Percentiles rank a stretch among this genome's conserved stretches.
Conservation (phyloP, 257 asterid genomes). For the Solanum etuberosum region DNA sequence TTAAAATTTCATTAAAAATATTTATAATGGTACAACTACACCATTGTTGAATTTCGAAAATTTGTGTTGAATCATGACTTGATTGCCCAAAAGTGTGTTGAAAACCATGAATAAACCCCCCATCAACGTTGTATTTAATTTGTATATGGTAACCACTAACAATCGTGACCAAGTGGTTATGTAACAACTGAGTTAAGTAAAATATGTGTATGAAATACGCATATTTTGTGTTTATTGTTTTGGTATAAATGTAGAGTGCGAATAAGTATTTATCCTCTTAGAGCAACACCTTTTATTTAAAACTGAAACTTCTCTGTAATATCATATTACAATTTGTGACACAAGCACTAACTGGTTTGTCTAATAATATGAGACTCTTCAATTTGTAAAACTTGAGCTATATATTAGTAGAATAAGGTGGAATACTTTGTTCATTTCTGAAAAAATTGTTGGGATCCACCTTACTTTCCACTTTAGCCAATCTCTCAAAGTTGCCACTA, state of each 20-base stretch:
- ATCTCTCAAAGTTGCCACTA: background rate
- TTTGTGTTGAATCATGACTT: too few species aligned
- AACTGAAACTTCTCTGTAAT: background rate
- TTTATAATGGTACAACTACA: too few species aligned
- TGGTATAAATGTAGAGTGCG: background rate
- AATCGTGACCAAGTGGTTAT: too few species aligned
- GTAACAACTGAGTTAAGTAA: too few species aligned
- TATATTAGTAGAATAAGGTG: background rate
- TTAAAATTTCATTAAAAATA: too few species aligned
- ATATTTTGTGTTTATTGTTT: background rate
- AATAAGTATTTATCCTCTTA: background rate
- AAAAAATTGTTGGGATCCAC: background rate
- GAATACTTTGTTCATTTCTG: background rate
- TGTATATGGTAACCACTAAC: too few species aligned
- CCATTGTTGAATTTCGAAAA: too few species aligned
- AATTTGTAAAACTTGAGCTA: background rate
- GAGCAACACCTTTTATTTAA: background rate
- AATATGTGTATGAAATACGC: background rate
- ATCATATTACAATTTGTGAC: background rate
- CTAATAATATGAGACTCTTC: background rate
- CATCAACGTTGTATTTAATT: too few species aligned
- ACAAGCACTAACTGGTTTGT: background rate
- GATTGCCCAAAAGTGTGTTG: too few species aligned
- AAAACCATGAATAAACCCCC: too few species aligned
- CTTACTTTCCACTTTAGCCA: background rate